phyloP scores from a whole-genome alignment of 495 filamentous ascomycete species.

The Rostrohypoxylon terebratum region DNA sequence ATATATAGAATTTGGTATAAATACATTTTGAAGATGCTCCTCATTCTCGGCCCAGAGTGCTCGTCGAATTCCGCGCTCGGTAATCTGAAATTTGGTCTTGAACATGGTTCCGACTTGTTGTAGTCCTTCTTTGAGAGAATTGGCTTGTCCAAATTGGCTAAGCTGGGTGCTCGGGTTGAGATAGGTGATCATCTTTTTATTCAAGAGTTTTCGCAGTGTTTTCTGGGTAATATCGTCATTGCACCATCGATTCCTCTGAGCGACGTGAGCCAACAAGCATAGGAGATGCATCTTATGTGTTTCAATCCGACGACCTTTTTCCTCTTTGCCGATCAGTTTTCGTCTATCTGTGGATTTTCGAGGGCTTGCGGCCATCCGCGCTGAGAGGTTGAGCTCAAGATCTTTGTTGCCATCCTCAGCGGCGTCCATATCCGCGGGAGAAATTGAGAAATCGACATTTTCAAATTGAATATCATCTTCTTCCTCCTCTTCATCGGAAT shows the following conservation, averaged over 20 bases:
- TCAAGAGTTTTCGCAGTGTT: conserved; percentile 69
- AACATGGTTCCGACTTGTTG: conserved; percentile 76
- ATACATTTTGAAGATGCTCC: conserved; percentile 68
- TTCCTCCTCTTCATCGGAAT: conserved; percentile 52
- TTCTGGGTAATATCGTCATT: conserved; percentile 76
- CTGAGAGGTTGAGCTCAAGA: conserved; percentile 68
- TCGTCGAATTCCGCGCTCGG: conserved; percentile 73
- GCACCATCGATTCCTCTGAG: conserved; percentile 86
- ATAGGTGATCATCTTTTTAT: conserved; percentile 67
- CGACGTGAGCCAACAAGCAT: conserved; percentile 80
- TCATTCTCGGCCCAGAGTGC: conserved; percentile 78
- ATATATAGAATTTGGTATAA: conserved; percentile 32
- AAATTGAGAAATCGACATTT: conserved; percentile 51
- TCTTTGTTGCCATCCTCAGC: conserved; percentile 61
- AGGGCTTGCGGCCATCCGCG: conserved; percentile 52
- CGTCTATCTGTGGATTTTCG: conserved; percentile 57
- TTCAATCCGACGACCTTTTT: conserved; percentile 77
- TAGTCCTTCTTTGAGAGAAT: conserved; percentile 82
- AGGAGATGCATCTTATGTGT: conserved; percentile 89
- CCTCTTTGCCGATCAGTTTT: conserved; percentile 73
- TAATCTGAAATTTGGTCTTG: conserved; percentile 73
- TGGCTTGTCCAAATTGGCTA: conserved; percentile 76
- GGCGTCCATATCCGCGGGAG: conserved; percentile 30
- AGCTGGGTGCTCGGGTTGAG: conserved; percentile 72
- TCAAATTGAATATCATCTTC: conserved; percentile 48